phyloP scores from a whole-genome alignment of 495 filamentous ascomycete species.

The Pyrenopolyporus hunteri region DNA sequence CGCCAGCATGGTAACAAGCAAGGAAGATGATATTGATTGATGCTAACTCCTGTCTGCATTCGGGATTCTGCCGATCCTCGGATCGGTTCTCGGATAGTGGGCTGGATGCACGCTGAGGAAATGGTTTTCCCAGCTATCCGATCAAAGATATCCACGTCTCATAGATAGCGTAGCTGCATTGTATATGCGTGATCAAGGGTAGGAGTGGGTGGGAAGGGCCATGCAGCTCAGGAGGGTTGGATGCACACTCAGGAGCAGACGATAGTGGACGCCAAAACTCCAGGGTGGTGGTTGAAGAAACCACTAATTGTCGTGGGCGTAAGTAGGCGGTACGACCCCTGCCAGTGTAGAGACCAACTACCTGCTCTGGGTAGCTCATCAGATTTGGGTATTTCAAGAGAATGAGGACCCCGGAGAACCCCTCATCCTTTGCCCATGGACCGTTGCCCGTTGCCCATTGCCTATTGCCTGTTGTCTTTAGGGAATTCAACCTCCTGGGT shows the following conservation, averaged over 20 bases:
- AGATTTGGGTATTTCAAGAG: slow-evolving; percentile 29
- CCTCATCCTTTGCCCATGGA: too few relatives aligned
- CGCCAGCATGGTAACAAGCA: slow-evolving; percentile 13
- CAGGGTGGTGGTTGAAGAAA: slow-evolving; percentile 11
- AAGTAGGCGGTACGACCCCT: slow-evolving; percentile 33
- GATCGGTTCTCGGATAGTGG: slow-evolving; percentile 32
- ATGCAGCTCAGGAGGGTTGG: slow-evolving; percentile 32
- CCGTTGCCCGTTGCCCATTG: too few relatives aligned
- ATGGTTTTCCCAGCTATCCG: slow-evolving; percentile 25
- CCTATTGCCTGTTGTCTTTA: slow-evolving; percentile 2
- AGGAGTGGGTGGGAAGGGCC: slow-evolving; percentile 8
- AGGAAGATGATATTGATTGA: slow-evolving; percentile 18
- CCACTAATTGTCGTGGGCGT: slow-evolving; percentile 16
- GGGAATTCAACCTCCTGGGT: slow-evolving; percentile 12
- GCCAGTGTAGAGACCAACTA: slow-evolving; percentile 22
- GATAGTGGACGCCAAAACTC: slow-evolving; percentile 20
- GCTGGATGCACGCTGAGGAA: slow-evolving; percentile 14
- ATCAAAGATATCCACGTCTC: slow-evolving; percentile 17
- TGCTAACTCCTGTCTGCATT: slow-evolving; percentile 12
- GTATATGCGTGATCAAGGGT: slow-evolving; percentile 12
- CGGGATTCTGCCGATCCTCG: slow-evolving; percentile 29
- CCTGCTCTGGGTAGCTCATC: slow-evolving; percentile 12
- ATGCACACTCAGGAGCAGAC: slow-evolving; percentile 22
- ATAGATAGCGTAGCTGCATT: slow-evolving; percentile 23
- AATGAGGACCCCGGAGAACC: slow-evolving; percentile 23